These are phyloP conservation scores for Aethionema arabicum DNA, from an alignment of 345 rosid species.

Conservation along the genomic window DNA sequence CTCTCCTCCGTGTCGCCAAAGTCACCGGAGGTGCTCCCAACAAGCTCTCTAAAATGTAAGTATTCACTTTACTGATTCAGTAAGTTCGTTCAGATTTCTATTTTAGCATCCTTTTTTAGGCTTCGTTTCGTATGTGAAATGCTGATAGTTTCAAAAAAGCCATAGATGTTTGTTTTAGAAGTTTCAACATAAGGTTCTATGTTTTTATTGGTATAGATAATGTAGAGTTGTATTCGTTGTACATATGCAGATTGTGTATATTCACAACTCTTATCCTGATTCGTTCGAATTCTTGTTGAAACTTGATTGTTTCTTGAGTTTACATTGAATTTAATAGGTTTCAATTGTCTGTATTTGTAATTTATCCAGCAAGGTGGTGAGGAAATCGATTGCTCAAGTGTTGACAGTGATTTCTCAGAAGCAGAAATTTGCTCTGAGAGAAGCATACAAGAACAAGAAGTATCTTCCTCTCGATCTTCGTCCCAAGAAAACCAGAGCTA, in stretches of 20 bases:
- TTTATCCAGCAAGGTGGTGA: constrained; percentile 68
- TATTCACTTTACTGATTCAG: background rate
- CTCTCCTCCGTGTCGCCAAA: constrained; percentile 44
- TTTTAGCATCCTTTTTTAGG: background rate
- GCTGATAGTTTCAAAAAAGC: background rate
- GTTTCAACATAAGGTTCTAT: no score
- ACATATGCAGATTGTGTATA: no score
- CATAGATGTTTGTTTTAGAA: no score
- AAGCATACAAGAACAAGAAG: constrained; percentile 65
- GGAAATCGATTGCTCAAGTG: constrained; percentile 71
- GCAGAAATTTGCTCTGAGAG: constrained; percentile 68
- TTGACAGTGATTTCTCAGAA: constrained; percentile 72
- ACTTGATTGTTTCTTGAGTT: background rate
- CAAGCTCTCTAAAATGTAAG: constrained; percentile 43
- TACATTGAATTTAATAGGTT: no score
- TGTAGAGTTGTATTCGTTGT: background rate
- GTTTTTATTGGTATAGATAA: no score
- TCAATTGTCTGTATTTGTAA: background rate
- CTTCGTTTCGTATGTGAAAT: background rate
- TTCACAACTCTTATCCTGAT: no score
- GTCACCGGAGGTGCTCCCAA: constrained; percentile 46
- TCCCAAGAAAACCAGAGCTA: constrained; percentile 82
- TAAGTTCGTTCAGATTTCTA: background rate
- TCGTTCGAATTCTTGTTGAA: background rate
- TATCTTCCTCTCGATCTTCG: constrained; percentile 72